Evolutionary conservation across 148 eudicot species (phyloP).

Genomic region (Limonium bicolor): DNA sequence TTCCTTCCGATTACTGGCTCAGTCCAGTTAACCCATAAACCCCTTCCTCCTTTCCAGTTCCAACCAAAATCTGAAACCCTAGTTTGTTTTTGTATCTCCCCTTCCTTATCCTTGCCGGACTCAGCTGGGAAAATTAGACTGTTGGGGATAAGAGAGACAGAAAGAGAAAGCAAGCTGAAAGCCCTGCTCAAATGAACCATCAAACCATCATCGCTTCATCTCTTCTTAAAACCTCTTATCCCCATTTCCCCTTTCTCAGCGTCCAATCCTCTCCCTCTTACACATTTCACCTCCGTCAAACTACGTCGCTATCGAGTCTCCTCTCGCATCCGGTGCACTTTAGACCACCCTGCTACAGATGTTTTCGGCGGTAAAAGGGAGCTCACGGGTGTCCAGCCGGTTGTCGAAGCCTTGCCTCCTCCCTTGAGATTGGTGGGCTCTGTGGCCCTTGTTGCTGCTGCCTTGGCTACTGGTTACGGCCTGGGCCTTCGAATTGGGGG

Average conservation of each 20-base stretch:
- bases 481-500: slow-evolving; percentile 45
- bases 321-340: slow-evolving; percentile 6
- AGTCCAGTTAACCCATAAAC: too few species aligned
- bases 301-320: slow-evolving; percentile 18
- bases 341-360: slow-evolving; percentile 7
- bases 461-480: slow-evolving; percentile 58
- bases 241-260: slow-evolving; percentile 14
- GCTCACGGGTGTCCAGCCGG: slow-evolving; percentile 40
- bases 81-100: too few species aligned
- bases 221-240: slow-evolving; percentile 14
- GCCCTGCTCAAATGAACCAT: too few species aligned
- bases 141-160: too few species aligned
- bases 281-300: not conserved
- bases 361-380: slow-evolving; percentile 52
- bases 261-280: slow-evolving; percentile 10
- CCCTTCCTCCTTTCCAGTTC: too few species aligned
- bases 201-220: slow-evolving; percentile 12
- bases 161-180: too few species aligned
- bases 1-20: too few species aligned
- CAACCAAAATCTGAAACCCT: too few species aligned
- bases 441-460: slow-evolving; percentile 34
- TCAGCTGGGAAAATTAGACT: too few species aligned
- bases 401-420: slow-evolving; percentile 44
- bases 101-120: too few species aligned
- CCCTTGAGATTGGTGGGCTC: slow-evolving; percentile 42